Evolutionary conservation across 2,329 filamentous ascomycete genomes (phyloP).

Genomic region (Beauveria sp.): DNA sequence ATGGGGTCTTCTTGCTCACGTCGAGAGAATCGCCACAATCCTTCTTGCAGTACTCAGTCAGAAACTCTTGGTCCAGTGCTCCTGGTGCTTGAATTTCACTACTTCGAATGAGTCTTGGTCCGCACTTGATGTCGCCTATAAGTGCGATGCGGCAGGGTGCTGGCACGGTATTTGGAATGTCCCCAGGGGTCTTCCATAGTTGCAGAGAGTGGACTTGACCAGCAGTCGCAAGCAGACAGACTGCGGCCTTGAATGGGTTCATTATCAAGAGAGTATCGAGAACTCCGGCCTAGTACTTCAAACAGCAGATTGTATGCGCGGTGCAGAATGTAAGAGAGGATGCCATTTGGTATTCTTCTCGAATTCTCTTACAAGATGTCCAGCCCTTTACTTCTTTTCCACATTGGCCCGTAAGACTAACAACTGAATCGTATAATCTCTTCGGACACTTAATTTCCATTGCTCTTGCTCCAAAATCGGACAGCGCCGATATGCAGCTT

Average conservation of each 20-base stretch:
- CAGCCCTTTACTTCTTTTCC: not conserved
- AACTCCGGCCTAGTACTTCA: not conserved
- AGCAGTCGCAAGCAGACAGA: not conserved
- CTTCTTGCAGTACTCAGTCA: not conserved
- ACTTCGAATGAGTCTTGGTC: not conserved
- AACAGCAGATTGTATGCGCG: not conserved
- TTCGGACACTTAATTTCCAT: not conserved
- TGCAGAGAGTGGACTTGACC: not conserved
- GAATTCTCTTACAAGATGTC: not conserved
- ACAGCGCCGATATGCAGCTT: not conserved
- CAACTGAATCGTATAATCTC: not conserved
- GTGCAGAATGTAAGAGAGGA: not conserved
- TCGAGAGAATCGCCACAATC: not conserved
- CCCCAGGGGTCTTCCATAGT: not conserved
- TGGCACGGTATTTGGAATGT: not conserved
- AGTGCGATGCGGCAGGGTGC: not conserved
- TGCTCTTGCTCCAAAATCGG: not conserved
- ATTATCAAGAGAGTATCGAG: not conserved
- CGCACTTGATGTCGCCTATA: not conserved
- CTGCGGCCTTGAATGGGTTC: not conserved
- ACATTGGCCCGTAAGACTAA: not conserved
- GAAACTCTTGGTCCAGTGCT: not conserved
- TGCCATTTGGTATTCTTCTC: not conserved
- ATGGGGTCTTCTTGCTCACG: not conserved
- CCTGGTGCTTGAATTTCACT: not conserved